Conservation (phyloP, 2,329 filamentous ascomycete species). For the Elsinoe fawcettii region DNA sequence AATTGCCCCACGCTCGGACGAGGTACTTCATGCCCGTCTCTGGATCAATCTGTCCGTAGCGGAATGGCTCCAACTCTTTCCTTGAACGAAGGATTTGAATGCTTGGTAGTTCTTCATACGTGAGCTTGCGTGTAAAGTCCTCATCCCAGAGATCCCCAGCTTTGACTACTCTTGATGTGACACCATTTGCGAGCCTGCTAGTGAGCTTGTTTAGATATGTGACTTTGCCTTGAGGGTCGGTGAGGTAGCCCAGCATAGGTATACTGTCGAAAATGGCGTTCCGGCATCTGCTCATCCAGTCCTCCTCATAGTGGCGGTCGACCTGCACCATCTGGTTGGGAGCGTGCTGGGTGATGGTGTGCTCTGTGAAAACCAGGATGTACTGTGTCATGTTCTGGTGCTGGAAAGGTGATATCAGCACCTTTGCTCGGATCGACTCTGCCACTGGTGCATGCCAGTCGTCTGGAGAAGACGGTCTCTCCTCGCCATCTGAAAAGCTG, state of each 20-base stretch:
- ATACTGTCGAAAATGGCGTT: constrained; percentile 13
- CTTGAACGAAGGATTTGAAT: neutral
- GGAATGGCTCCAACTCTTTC: constrained; percentile 1
- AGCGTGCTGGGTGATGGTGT: neutral
- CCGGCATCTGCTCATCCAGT: constrained; percentile 11
- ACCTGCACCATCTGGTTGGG: neutral
- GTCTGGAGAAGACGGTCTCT: neutral
- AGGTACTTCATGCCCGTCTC: constrained; percentile 3
- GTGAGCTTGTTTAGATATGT: constrained; percentile 8
- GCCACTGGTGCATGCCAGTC: neutral
- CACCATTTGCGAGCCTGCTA: neutral
- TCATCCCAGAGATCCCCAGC: neutral
- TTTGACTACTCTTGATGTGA: constrained; percentile 2
- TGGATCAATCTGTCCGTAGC: constrained; percentile 11
- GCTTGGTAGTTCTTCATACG: constrained; percentile 7
- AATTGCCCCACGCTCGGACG: constrained; percentile 7
- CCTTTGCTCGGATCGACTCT: constrained; percentile 10
- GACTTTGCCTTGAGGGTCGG: constrained; percentile 10
- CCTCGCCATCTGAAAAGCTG: neutral
- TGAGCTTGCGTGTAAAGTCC: neutral
- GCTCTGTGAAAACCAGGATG: constrained; percentile 7
- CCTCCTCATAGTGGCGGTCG: neutral
- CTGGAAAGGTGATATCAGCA: neutral
- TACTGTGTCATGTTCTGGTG: constrained; percentile 9
- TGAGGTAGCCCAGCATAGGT: constrained; percentile 10